Evolutionary conservation across 1,139 yeast genomes (phyloP).

Genomic region (Yamadazyma taylorii): DNA sequence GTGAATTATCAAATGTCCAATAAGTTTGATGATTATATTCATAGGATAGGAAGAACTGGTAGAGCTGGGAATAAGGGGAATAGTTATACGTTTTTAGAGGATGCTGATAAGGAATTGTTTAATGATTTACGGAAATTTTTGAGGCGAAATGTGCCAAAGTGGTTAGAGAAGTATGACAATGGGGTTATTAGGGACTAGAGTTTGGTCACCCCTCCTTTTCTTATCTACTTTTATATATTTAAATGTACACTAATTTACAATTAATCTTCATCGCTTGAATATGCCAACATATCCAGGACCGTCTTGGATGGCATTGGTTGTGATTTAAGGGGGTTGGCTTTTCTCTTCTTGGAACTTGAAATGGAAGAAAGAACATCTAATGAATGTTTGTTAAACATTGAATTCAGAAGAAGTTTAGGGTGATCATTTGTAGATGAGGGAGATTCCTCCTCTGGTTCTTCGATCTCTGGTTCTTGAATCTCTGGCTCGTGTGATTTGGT

Average conservation of each 20-base stretch:
- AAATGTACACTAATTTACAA: constrained; percentile 1
- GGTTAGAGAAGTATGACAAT: constrained; percentile 38
- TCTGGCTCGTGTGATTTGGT: constrained; percentile 8
- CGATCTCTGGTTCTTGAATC: constrained; percentile 10
- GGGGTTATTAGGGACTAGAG: neutral
- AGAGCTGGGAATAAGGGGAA: constrained; percentile 84
- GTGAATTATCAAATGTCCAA: constrained; percentile 83
- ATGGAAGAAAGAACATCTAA: constrained; percentile 12
- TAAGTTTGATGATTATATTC: constrained; percentile 80
- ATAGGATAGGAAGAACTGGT: constrained; percentile 95
- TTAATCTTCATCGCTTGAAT: constrained; percentile 30
- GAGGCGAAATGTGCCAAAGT: constrained; percentile 51
- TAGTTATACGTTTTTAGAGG: constrained; percentile 69
- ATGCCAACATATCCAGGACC: constrained; percentile 12
- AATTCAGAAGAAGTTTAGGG: constrained; percentile 4
- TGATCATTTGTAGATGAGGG: neutral
- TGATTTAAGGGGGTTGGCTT: constrained; percentile 3
- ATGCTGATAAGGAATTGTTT: constrained; percentile 55
- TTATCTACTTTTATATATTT: neutral
- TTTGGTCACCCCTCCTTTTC: no score
- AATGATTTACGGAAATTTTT: constrained; percentile 53
- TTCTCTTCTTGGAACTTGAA: constrained; percentile 6
- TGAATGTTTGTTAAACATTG: constrained; percentile 12
- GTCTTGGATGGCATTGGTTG: constrained; percentile 8
- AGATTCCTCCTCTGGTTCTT: constrained; percentile 2